Base-by-base conservation (phyloP, 2,329 filamentous ascomycete species). In the Chrysoporthe austroafricana region DNA sequence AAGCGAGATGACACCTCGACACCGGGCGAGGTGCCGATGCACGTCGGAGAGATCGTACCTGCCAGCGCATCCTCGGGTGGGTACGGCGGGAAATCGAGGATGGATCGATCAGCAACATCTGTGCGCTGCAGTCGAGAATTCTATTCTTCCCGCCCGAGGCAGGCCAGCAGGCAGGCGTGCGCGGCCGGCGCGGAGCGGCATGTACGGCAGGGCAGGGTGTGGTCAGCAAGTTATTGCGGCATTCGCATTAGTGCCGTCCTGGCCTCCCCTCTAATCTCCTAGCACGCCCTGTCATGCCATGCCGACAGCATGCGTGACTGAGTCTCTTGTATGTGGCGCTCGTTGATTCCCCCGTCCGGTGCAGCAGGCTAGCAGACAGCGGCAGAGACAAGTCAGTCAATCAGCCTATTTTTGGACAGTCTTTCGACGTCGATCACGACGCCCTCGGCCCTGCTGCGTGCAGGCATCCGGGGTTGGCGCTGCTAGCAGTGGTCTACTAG, bases 81-180 rank as follows among this genome's bases (percentile, higher is more conserved):
- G 46, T 57, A 63, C 36, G 34, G 18, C 26, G 39, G 39, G 32
- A 44, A 46, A 32, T 32, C 36, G 50, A 56, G 43, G 50, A 16
- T 44, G 26, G 62, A 63, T 63, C 62, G 48, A 43, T 63, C 62
- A 36, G 43, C 48, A 54, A 46, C 59, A 61, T 61, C 59, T 46
- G 43, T 61, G 59, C 43, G 59, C 21, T 61, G 39, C 59, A 61
- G 39, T 61, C 44, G 59, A 61, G 39, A 44, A 61, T 11, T 26
- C 18, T 42, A 36, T 9, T 18, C 3, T 32, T n/a, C 36, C 42
- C 7, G 36, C 39, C 9, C n/a, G n/a, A 7, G 26, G 26, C 26
- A 8, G 36, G 36, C 57, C 39, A 36, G 13, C 2, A 11, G 26
- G 26, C 26, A 26, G 26, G 26, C 26, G 26, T 26, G 26, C 26